These are phyloP conservation scores for Podaxis carcinomalis DNA, from an alignment of 768 basidiomycete genomes.

Conservation along the genomic window DNA sequence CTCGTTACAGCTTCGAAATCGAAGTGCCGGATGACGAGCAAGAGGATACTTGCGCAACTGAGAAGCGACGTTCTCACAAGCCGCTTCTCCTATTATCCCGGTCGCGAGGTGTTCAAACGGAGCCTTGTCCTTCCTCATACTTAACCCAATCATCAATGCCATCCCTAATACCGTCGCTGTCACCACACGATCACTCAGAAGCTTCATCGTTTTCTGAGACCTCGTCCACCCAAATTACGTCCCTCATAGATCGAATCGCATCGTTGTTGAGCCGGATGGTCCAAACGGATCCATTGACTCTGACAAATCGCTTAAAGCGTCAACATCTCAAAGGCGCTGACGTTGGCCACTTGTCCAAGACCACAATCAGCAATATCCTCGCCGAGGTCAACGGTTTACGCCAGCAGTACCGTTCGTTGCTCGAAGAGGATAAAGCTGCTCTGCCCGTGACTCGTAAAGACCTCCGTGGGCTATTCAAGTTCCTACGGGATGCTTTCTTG, in stretches of 20 bases:
- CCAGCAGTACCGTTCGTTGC: conserved; percentile 61
- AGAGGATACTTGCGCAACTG: conserved; percentile 23
- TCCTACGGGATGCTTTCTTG: conserved; percentile 79
- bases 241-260: conserved; percentile 58
- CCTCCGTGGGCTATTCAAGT: conserved; percentile 73
- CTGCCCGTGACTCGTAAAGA: conserved; percentile 72
- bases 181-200: conserved; percentile 63
- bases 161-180: conserved; percentile 35
- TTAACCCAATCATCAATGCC: conserved; percentile 29
- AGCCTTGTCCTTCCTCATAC: conserved; percentile 28
- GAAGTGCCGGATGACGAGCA: conserved; percentile 34
- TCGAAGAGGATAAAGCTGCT: conserved; percentile 72
- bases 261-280: conserved; percentile 52
- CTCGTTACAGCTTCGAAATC: conserved; percentile 39
- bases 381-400: conserved; percentile 69
- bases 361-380: conserved; percentile 72
- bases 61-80: conserved; percentile 35
- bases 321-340: conserved; percentile 86
- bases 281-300: conserved; percentile 80
- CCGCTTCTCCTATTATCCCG: conserved; percentile 53
- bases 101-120: conserved; percentile 69
- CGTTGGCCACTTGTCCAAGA: conserved; percentile 79
- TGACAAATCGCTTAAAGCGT: conserved; percentile 87
- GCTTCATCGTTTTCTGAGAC: conserved; percentile 63
- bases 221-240: conserved; percentile 50